Base-by-base conservation (phyloP, 305 asterid species). In the Fraxinus sp. region DNA sequence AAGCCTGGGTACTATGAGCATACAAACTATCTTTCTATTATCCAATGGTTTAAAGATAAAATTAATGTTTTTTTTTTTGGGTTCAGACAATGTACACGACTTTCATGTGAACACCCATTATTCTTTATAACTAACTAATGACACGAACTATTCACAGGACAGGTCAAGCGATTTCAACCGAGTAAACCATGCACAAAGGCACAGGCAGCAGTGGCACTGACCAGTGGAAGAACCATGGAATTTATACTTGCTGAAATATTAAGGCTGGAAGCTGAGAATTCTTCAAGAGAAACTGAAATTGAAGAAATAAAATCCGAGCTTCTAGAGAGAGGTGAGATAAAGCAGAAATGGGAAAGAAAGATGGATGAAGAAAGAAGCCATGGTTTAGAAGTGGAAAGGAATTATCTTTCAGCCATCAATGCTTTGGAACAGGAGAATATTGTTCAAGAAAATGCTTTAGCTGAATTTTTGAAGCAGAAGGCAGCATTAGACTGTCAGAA, bases 401-500 rank as follows among this genome's bases (percentile, higher is more conserved):
- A 83, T 46, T 92, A 92, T 82, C 83, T 41, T 70, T 81, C 79
- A 4, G 87, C 91, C 18, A 18, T 90, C 57, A 20, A 24, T 18
- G 91, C 88, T 46, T 84, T 95, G 86, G 95, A 93, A 86, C 85
- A 88, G 80, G 97, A 90, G 87, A 92, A 86, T 84, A 62, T 44
- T 80, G 64, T 77, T 75, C 88, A 83, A 72, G 95, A 91, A 84
- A 91, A 49, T 35, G 85, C 81, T 39, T 83, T 22, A 49, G 90
- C 90, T 39, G 94, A 93, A 78, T 64, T 90, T 74, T 84, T 88
- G 77, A 95, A 89, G 84, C 92, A 93, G 87, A 91, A 83, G 89
- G 97, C 94, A 71, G 94, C 97, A 80, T 83, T 94, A 90, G 95
- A 91, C 83, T 94, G 98, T 83, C 99, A 95, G 88, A 88, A 86